Percentiles rank a stretch among this genome's conserved stretches.
Evolutionary conservation across 441 rosid species (phyloP).

Genomic region (Raphanus hybrid): DNA sequence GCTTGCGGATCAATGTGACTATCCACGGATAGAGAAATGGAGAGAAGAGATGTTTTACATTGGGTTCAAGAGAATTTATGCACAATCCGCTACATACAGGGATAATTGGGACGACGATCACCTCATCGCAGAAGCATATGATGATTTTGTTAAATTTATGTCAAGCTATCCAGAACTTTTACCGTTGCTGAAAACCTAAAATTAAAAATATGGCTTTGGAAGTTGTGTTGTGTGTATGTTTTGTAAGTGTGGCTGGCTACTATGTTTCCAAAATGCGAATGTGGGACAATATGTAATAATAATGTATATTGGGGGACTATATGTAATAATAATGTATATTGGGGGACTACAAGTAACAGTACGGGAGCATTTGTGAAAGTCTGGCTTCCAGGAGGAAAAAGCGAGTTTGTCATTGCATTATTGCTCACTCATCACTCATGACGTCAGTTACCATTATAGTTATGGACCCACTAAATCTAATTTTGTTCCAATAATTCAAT

Average conservation of each 20-base stretch:
- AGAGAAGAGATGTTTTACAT: conserved; percentile 44
- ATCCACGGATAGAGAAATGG: conserved; percentile 39
- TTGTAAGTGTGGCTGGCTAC: conserved; percentile 17
- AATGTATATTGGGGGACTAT: not conserved
- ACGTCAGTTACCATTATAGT: conserved; percentile 20
- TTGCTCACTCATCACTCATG: conserved; percentile 28
- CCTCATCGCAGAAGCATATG: conserved; percentile 50
- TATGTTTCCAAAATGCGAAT: conserved; percentile 6
- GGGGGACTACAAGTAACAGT: conserved; percentile 1
- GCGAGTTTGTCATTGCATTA: conserved; percentile 30
- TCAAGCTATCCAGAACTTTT: conserved; percentile 39
- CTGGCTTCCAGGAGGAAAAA: not conserved
- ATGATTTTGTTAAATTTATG: conserved; percentile 43
- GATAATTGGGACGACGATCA: conserved; percentile 78
- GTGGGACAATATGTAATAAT: not conserved
- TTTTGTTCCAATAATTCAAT: not conserved
- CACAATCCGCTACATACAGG: conserved; percentile 56
- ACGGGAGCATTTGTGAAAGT: not conserved
- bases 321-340: not conserved
- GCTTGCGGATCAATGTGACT: conserved; percentile 42
- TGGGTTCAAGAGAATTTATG: conserved; percentile 31
- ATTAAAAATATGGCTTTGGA: not conserved
- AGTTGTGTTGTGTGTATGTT: conserved; percentile 14
- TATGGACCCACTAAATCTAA: not conserved
- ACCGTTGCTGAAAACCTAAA: conserved; percentile 40